Percentiles rank a stretch among this genome's conserved stretches.
Evolutionary conservation across 192 early-diverging fungal genomes (phyloP).

Genomic region (Coemansia sp.): DNA sequence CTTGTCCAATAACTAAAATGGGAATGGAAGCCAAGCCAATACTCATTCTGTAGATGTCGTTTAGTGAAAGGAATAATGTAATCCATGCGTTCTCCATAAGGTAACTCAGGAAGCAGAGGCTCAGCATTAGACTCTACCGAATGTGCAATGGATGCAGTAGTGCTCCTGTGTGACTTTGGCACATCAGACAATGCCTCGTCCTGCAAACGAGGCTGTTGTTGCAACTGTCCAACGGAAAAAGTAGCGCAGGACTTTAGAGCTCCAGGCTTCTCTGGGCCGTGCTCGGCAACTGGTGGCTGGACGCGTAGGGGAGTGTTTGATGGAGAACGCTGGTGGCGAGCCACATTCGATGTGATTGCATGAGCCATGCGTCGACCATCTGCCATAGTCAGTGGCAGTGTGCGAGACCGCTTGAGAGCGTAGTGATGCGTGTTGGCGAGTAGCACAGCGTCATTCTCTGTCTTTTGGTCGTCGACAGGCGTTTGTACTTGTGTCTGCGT

Average conservation of each 20-base stretch:
- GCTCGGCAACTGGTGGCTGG: not conserved
- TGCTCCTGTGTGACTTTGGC: too few species aligned
- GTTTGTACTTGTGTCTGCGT: not conserved
- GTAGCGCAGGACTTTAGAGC: not conserved
- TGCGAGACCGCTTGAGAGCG: conserved; percentile 7
- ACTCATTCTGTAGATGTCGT: conserved; percentile 48
- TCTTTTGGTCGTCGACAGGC: not conserved
- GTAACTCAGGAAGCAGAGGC: conserved; percentile 12
- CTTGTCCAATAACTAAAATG: conserved; percentile 54
- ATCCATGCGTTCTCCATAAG: conserved; percentile 53
- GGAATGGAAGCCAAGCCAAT: conserved; percentile 52
- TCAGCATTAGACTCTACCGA: not conserved
- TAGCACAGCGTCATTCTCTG: too few species aligned
- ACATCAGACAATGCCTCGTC: too few species aligned
- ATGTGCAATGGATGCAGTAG: too few species aligned
- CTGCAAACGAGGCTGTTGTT: too few species aligned
- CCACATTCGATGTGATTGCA: not conserved
- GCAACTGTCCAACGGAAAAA: not conserved
- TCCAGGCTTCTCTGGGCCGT: too few species aligned
- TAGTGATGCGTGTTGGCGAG: too few species aligned
- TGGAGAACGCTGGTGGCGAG: not conserved
- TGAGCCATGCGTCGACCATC: conserved; percentile 16
- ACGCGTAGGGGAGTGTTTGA: not conserved
- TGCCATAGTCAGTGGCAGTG: conserved; percentile 17
- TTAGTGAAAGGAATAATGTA: conserved; percentile 51